Percentiles rank a stretch among this genome's conserved stretches.
phyloP scores from a whole-genome alignment of 2,329 filamentous ascomycete genomes.

The Grosmannia huntii region DNA sequence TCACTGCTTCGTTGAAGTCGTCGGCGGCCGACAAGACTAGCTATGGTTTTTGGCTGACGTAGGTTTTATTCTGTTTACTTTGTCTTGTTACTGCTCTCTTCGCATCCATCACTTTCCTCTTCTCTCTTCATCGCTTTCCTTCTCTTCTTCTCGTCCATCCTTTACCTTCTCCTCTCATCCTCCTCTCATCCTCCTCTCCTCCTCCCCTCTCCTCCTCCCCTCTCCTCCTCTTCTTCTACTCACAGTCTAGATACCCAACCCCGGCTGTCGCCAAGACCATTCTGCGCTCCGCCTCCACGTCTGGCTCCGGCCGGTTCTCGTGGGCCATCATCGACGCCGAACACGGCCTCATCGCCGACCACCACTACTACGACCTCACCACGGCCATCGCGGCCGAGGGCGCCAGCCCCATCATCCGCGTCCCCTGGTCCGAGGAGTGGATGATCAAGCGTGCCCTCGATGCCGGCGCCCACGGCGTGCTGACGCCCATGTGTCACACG shows the following conservation, averaged over 20 bases:
- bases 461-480: constrained; percentile 44
- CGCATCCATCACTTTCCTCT: background rate
- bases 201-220: background rate
- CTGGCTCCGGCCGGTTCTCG: constrained; percentile 1
- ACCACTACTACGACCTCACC: constrained; percentile 21
- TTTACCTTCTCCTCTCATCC: background rate
- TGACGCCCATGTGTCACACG: constrained; percentile 29
- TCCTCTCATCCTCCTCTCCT: background rate
- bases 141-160: background rate
- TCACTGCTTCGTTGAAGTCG: background rate
- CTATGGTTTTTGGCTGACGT: constrained; percentile 14
- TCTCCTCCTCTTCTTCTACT: too few species aligned
- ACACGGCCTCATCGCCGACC: constrained; percentile 24
- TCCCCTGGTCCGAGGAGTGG: constrained; percentile 45
- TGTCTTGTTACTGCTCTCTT: background rate
- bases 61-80: background rate
- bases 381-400: constrained; percentile 25
- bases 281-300: constrained; percentile 8
- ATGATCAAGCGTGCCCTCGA: constrained; percentile 51
- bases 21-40: constrained; percentile 1
- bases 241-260: constrained; percentile 6
- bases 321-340: constrained; percentile 27
- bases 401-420: constrained; percentile 28
- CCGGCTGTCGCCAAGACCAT: constrained; percentile 11
- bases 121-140: too few species aligned